phyloP scores from a whole-genome alignment of 495 filamentous ascomycete genomes.

The Penicillium cataractarum region DNA sequence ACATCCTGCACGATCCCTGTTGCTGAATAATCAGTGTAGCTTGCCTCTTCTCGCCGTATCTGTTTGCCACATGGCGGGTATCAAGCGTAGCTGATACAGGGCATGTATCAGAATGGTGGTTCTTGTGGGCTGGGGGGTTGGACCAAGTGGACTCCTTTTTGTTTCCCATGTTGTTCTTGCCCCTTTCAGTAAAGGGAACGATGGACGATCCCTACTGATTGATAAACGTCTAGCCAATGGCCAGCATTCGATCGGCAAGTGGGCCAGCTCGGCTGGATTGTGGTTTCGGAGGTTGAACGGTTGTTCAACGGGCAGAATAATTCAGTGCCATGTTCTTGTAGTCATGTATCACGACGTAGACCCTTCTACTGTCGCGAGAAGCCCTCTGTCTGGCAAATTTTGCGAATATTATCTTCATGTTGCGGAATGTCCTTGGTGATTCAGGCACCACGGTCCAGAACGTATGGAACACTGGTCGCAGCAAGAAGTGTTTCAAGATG shows the following conservation, averaged over 20 bases:
- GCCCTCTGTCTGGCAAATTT: background rate
- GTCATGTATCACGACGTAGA: background rate
- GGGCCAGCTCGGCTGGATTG: constrained; percentile 14
- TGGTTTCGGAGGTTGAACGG: background rate
- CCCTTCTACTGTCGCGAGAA: background rate
- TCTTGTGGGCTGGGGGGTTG: constrained; percentile 9
- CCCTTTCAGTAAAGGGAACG: constrained; percentile 9
- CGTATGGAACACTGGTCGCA: constrained; percentile 4
- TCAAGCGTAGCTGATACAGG: constrained; percentile 21
- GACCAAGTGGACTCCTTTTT: constrained; percentile 9
- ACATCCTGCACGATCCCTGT: background rate
- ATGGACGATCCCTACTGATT: constrained; percentile 25
- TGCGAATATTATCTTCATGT: background rate
- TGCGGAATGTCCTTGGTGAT: background rate
- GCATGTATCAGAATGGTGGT: constrained; percentile 16
- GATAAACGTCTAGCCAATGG: constrained; percentile 25
- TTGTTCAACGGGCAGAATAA: background rate
- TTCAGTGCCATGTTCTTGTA: background rate
- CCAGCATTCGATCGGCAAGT: constrained; percentile 17
- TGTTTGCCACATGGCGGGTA: background rate
- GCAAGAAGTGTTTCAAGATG: constrained; percentile 3
- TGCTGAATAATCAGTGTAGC: background rate
- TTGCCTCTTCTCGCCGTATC: background rate
- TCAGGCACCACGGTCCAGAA: background rate
- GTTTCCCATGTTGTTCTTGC: background rate